Evolutionary conservation across 1,284 basidiomycete genomes (phyloP), one percentile per base, ranked within the genome.

Genomic region (Porodaedalea pini): DNA sequence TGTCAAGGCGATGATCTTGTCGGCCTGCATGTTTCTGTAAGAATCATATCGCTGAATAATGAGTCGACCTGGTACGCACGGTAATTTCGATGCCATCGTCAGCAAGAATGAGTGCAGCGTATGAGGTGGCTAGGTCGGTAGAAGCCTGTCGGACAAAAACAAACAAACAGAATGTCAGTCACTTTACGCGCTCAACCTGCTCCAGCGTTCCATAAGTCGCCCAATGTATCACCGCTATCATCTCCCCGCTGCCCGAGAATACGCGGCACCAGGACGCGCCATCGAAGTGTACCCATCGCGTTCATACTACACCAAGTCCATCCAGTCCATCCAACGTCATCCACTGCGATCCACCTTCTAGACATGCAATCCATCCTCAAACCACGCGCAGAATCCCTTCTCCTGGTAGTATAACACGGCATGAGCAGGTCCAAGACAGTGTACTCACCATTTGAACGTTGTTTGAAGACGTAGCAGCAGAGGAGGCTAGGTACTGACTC

Each of bases 31-130:
- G 32, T 34, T 25, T 4, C 6, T 34, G 44, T 44, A 43, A n/a
- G 11, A 29, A 54, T 2, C 10, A 32, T 45, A 19, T 25, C 29
- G 17, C 23, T 10, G 17, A 47, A 36, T 56, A 45, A 25, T n/a
- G 25, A 15, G 36, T 21, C 39, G n/a, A 53, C 43, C 44, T 39
- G 11, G 25, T n/a, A 85, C 92, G 71, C 70, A 97, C 95, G 66
- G 95, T 95, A 73, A 99, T 98, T 82, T 98, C 96, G 71, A 95
- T 78, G 68, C 88, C 90, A 67, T 97, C 94, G 78, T 98, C 94
- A 68, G 94, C 94, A 72, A 98, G 92, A 80, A 97, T 96, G 72
- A 95, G 90, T 62, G 92, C 87, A 68, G 93, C 92, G 78, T 94
- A 94, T 66, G 94, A 92, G 60, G 91, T 79, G 66, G 92, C 91